Base-by-base conservation (phyloP, 352 stramenopile genomes). In the Phytophthora hybrid region DNA sequence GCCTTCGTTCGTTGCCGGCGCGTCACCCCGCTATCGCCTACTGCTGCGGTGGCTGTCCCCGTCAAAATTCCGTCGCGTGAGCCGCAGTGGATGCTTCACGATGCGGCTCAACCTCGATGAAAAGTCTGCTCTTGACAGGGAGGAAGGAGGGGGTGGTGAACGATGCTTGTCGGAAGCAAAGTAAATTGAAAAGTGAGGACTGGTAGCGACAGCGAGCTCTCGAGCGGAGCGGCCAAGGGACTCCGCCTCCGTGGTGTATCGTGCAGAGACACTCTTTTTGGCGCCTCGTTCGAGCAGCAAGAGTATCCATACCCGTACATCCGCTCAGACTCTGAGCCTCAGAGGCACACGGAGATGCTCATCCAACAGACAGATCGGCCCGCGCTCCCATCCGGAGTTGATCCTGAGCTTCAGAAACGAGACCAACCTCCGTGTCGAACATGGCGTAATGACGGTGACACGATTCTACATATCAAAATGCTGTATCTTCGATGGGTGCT, bases 141-240 rank as follows among this genome's bases (percentile, higher is more conserved):
- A 71, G 47, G 47, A 59, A 55, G 54, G n/a, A 23, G 21, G 26
- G 39, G 39, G 69, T 44, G 52, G 46, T 61, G 53, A 71, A 68
- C 60, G 49, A 69, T 79, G 72, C 67, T 71, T 75, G 49, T 60
- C 23, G 44, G 54, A 69, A 69, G 58, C 67, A 72, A 76, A 59
- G 72, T 74, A 58, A 76, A 73, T 79, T 76, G 66, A 53, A 66
- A 66, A 79, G 60, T 79, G 72, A 69, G 54, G 16, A 34, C 6
- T 66, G 32, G 19, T n/a, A 4, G 13, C 41, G 16, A 16, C n/a
- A 26, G 19, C 21, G 46, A 59, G 34, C 44, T 57, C 41, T 72
- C 52, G 69, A 59, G 68, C 37, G 68, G 63, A 41, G 63, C 41
- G 41, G 63, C 37, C 46, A 61, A 46, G 34, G 34, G 52, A n/a